Conservation (phyloP, 2,329 filamentous ascomycete species). For the Macroventuria anomochaeta region DNA sequence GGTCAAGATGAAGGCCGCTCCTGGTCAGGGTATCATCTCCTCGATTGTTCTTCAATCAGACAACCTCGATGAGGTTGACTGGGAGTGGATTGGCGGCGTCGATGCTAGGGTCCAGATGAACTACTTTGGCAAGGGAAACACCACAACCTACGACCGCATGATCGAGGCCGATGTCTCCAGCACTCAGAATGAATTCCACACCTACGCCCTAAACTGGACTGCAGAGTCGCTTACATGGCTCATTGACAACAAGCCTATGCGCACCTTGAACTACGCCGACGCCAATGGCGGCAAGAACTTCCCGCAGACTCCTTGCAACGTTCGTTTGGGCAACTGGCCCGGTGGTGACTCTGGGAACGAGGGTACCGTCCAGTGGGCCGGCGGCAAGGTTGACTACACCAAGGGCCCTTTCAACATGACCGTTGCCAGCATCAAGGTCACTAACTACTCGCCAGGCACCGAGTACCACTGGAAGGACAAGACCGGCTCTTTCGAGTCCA, state of each 20-base stretch:
- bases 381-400: conserved; percentile 60
- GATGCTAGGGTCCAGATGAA: conserved; percentile 70
- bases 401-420: conserved; percentile 60
- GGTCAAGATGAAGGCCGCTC: conserved; percentile 76
- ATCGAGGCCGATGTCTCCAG: conserved; percentile 63
- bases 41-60: conserved; percentile 84
- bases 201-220: conserved; percentile 77
- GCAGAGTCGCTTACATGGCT: conserved; percentile 69
- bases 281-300: conserved; percentile 65
- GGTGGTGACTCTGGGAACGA: conserved; percentile 56
- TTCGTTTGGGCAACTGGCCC: conserved; percentile 55
- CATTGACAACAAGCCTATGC: conserved; percentile 71
- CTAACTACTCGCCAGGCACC: conserved; percentile 60
- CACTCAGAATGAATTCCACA: conserved; percentile 66
- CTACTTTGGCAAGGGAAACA: conserved; percentile 67
- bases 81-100: conserved; percentile 78
- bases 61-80: conserved; percentile 86
- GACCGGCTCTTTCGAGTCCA: conserved; percentile 57
- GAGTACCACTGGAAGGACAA: conserved; percentile 60
- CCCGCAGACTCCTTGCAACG: conserved; percentile 78
- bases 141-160: conserved; percentile 73
- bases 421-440: conserved; percentile 58
- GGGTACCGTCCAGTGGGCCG: conserved; percentile 73
- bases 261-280: conserved; percentile 67
- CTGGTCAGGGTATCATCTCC: conserved; percentile 77